phyloP scores from a whole-genome alignment of 2,329 filamentous ascomycete genomes.

The Xylaria sp. region DNA sequence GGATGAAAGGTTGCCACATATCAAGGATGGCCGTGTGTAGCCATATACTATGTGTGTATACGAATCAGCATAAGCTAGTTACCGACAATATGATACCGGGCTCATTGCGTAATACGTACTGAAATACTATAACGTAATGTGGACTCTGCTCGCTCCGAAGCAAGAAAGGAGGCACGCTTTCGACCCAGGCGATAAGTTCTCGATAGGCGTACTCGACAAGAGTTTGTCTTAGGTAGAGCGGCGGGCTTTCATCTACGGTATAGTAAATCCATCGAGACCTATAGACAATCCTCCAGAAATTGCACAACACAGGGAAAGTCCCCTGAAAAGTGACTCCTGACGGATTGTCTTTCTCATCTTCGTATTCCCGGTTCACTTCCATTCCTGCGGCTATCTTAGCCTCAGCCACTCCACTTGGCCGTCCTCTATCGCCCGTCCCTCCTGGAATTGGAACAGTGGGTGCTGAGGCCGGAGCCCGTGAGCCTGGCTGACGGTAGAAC shows the following conservation, averaged over 20 bases:
- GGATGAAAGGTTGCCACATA: constrained; percentile 49
- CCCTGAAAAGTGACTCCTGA: constrained; percentile 28
- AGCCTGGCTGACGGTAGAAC: constrained; percentile 50
- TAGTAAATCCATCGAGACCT: constrained; percentile 47
- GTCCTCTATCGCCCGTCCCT: background rate
- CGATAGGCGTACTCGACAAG: constrained; percentile 53
- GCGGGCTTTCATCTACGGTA: constrained; percentile 34
- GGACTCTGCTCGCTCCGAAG: constrained; percentile 43
- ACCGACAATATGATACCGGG: too few relatives aligned
- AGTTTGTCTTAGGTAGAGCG: constrained; percentile 34
- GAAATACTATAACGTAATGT: constrained; percentile 51
- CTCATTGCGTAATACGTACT: constrained; percentile 45
- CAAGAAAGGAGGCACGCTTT: constrained; percentile 46
- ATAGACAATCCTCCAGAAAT: constrained; percentile 53
- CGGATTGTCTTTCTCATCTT: background rate
- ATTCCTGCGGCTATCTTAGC: background rate
- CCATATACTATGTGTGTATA: constrained; percentile 56
- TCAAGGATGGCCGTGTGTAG: constrained; percentile 52
- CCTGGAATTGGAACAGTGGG: constrained; percentile 43
- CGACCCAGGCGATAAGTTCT: constrained; percentile 53
- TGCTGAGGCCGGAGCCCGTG: constrained; percentile 38
- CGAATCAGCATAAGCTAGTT: constrained; percentile 4
- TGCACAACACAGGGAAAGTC: constrained; percentile 48
- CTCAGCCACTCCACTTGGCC: background rate
- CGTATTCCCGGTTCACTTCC: background rate